Base-by-base conservation (phyloP, 345 rosid species). In the Eucalyptus marginata region DNA sequence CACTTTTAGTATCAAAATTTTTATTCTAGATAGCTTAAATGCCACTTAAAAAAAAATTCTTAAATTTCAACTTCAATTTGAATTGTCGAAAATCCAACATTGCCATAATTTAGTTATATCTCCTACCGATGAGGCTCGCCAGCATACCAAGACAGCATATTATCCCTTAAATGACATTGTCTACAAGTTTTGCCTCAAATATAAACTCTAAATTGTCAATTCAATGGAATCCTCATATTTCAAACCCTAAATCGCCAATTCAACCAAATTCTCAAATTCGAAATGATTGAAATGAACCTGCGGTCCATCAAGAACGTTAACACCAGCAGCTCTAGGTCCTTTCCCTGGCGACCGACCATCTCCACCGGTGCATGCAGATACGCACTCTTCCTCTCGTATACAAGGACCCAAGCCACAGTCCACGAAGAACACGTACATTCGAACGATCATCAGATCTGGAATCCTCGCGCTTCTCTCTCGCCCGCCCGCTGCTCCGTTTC, bases 71-170 rank as follows among this genome's bases (percentile, higher is more conserved):
- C 3, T 51, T 17, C 54, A 51, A 51, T 51, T 17, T 51, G 1
- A 15, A 3, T 51, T 6, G 7, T 0, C 0, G 4, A 0, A 51
- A 51, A 51, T 51, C 20, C 13, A 5, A 6, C 20, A 3, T 51
- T 16, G 54, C 4, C 22, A 51, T 51, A 16, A 51, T 51, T 16
- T 51, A 51, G 16, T 51, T 15, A 51, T 51, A 51, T 51, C 20
- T 5, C 3, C 20, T 5, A 16, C 8, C 3, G 1, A 51, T 4
- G 3, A 15, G 54, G 20, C 54, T 51, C 8, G 4, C 3, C 54
- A 51, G 8, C 3, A 2, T 51, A 8, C 22, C 54, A 49, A 49
- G 16, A 49, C 54, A 16, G 20, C 54, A 51, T 51, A 17, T 17
- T 51, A 51, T 51, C 54, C 54, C 54, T 17, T 51, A 51, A 17